Evolutionary conservation across 352 stramenopile genomes (phyloP).

Genomic region (Globisporangium megalacanthum): DNA sequence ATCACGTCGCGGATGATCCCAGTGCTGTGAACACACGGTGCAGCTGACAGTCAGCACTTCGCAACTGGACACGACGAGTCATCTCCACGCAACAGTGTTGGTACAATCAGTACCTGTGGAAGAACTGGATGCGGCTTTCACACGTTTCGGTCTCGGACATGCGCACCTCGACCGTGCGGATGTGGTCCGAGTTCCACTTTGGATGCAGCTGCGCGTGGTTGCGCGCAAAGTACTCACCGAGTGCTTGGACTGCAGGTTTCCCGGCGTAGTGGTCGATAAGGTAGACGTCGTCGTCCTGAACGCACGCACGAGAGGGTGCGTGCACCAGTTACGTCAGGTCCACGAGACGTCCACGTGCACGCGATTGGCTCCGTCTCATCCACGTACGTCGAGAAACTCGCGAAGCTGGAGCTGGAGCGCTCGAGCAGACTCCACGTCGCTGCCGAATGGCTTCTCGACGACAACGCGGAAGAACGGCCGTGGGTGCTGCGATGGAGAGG

Average conservation of each 20-base stretch:
- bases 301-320: not conserved
- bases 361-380: no score
- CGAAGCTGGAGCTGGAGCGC: slow-evolving; percentile 34
- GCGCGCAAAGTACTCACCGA: slow-evolving; percentile 39
- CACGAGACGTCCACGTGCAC: no score
- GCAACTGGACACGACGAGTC: no score
- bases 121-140: slow-evolving; percentile 55
- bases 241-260: slow-evolving; percentile 55
- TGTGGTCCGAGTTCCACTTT: slow-evolving; percentile 25
- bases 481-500: not conserved
- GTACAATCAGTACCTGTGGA: slow-evolving; percentile 36
- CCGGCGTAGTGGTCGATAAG: slow-evolving; percentile 87
- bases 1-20: slow-evolving; percentile 82
- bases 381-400: slow-evolving; percentile 27
- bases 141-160: slow-evolving; percentile 73
- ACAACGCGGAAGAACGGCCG: slow-evolving; percentile 57
- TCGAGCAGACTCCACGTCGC: slow-evolving; percentile 43
- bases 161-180: slow-evolving; percentile 27
- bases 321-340: no score
- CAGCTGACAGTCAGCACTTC: no score
- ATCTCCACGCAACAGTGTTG: no score
- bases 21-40: slow-evolving; percentile 16
- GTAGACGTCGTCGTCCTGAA: slow-evolving; percentile 61
- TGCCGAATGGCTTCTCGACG: slow-evolving; percentile 79
- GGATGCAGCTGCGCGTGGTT: slow-evolving; percentile 34